These are phyloP conservation scores for Rhodamnia argentea DNA, from an alignment of 345 rosid species.

Conservation along the genomic window DNA sequence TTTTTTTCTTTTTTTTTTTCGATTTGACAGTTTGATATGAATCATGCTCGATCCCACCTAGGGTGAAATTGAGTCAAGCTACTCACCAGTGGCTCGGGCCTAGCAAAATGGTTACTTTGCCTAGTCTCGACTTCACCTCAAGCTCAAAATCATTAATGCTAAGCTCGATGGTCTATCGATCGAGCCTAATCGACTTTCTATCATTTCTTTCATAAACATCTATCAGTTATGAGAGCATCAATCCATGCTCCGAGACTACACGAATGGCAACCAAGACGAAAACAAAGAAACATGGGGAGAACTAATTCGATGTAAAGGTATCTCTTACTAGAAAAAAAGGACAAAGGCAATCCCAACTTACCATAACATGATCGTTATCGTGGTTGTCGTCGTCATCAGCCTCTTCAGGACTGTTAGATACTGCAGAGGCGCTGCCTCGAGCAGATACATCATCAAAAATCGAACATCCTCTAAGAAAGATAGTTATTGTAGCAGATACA, in stretches of 20 bases:
- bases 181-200: not conserved
- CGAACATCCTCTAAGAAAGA: not conserved
- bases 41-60: not conserved
- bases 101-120: not conserved
- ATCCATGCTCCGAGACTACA: not conserved
- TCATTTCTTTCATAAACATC: not conserved
- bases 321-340: not conserved
- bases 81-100: fast-evolving
- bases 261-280: not conserved
- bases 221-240: not conserved
- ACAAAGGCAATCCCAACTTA: not conserved
- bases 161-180: not conserved
- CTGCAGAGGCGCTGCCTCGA: not conserved
- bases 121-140: not conserved
- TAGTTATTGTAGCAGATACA: not conserved
- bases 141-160: not conserved
- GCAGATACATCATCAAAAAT: not conserved
- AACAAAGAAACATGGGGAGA: not conserved
- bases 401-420: not conserved
- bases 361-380: not conserved
- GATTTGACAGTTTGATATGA: too few species aligned
- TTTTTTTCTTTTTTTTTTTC: too few species aligned
- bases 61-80: not conserved
- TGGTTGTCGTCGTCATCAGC: not conserved
- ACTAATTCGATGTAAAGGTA: not conserved